Evolutionary conservation across 2,329 filamentous ascomycete species (phyloP).

Genomic region (Metarhizium humberi): DNA sequence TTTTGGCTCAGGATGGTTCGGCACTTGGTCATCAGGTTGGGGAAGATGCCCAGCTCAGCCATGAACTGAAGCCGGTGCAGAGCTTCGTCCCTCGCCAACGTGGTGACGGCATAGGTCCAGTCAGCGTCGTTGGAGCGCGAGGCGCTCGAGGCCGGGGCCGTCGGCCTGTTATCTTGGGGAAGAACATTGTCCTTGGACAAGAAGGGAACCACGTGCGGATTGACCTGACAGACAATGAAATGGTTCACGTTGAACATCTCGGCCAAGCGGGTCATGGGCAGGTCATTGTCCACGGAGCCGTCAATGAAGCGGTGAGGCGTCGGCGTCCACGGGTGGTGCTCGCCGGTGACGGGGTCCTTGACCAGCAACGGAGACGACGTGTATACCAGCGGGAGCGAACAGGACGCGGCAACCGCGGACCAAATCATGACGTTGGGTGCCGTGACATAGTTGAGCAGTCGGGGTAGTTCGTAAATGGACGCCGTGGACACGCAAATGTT

Average conservation of each 20-base stretch:
- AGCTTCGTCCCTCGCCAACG: slow-evolving; percentile 69
- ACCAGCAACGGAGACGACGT: slow-evolving; percentile 68
- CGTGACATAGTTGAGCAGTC: slow-evolving; percentile 85
- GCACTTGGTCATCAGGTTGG: slow-evolving; percentile 68
- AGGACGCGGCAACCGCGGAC: slow-evolving; percentile 94
- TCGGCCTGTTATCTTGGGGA: slow-evolving; percentile 22
- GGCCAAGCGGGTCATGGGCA: slow-evolving; percentile 80
- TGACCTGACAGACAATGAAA: slow-evolving; percentile 95
- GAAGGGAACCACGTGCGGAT: slow-evolving; percentile 87
- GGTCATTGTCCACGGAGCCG: slow-evolving; percentile 87
- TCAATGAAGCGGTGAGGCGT: slow-evolving; percentile 84
- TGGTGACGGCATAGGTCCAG: slow-evolving; percentile 60
- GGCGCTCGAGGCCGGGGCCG: slow-evolving; percentile 15
- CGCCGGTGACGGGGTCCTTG: slow-evolving; percentile 74
- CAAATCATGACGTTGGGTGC: slow-evolving; percentile 92
- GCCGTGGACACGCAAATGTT: slow-evolving; percentile 92
- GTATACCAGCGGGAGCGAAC: slow-evolving; percentile 83
- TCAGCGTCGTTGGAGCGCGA: slow-evolving; percentile 30
- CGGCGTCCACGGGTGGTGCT: slow-evolving; percentile 75
- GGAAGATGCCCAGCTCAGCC: slow-evolving; percentile 70
- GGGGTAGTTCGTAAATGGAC: slow-evolving; percentile 76
- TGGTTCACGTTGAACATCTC: slow-evolving; percentile 99
- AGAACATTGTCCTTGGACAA: slow-evolving; percentile 62
- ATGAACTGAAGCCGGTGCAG: slow-evolving; percentile 74
- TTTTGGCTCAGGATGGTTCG: slow-evolving; percentile 78